Evolutionary conservation across 352 stramenopile species (phyloP), one percentile per base, ranked within the genome.

Genomic region (Globisporangium mamillatum): DNA sequence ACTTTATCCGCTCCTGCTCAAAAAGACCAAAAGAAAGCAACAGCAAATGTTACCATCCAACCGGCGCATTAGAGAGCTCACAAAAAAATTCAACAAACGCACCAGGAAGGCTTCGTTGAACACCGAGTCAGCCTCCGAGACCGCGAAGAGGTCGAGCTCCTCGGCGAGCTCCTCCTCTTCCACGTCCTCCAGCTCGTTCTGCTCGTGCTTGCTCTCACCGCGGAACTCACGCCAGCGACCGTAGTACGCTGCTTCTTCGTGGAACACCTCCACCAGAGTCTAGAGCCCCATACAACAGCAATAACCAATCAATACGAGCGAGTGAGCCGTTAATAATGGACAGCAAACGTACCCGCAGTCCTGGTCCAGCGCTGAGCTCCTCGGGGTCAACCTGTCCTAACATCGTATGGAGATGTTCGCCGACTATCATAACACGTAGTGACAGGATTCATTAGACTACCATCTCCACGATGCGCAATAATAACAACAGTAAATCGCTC

Each of bases 181-280:
- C 1, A 93, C 82, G 52, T 86, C 84, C 56, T 94, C 88, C n/a
- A 91, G 68, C 34, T 93, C 85, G 38, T 90, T 83, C 60, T 90
- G 79, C 55, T 92, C 78, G 64, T 90, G 77, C 44, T 95, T 95
- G 8, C 84, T 92, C 60, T 93, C 82, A 34, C 80, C 76, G 20
- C 82, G 83, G 59, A 95, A 95, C 64, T 95, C 88, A 48, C 87
- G 74, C 88, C 86, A 95, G 27, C 88, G 82, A n/a, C 84, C 83
- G 55, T 95, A 95, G 74, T 94, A 94, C 54, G 81, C 75, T 12
- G 86, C 84, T 75, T 95, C 88, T 58, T 92, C 80, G 4, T 80
- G 68, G 29, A 94, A 95, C 34, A 92, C 79, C 29, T 92, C 82
- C 0, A 93, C 86, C 0, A 95, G 69, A 25, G 77, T 82, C 88